Percentiles rank a stretch among this genome's conserved stretches.
Conservation (phyloP, 1,139 yeast genomes). For the Blastobotrys elegans region DNA sequence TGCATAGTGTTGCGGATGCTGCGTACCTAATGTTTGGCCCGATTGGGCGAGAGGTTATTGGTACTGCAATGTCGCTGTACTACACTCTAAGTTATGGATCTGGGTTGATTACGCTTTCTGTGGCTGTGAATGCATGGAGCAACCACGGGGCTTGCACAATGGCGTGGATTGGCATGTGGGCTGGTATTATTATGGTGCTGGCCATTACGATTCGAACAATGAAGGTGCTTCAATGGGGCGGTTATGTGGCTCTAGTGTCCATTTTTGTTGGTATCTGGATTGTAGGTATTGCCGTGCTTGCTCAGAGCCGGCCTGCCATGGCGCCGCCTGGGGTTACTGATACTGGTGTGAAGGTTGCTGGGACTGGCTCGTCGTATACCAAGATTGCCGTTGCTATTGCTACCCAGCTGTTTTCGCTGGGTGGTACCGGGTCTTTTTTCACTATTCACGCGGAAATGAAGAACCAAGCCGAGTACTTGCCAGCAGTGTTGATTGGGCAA, state of each 20-base stretch:
- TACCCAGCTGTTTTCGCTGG: constrained; percentile 12
- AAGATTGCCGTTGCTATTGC: constrained; percentile 11
- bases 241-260: constrained; percentile 11
- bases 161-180: too few species aligned
- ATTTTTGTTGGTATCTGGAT: constrained; percentile 12
- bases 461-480: constrained; percentile 9
- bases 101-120: too few species aligned
- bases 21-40: too few species aligned
- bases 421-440: constrained; percentile 13
- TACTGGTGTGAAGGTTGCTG: constrained; percentile 4
- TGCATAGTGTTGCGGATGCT: too few species aligned
- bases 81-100: too few species aligned
- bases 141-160: too few species aligned
- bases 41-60: too few species aligned
- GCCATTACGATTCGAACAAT: too few species aligned
- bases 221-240: constrained; percentile 13
- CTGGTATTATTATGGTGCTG: too few species aligned
- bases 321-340: constrained; percentile 8
- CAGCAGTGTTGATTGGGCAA: constrained; percentile 10
- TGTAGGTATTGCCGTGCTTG: constrained; percentile 12
- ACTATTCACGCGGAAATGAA: constrained; percentile 15
- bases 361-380: constrained; percentile 7
- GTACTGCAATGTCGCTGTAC: too few species aligned
- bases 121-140: too few species aligned
- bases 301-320: constrained; percentile 11